Evolutionary conservation across 345 rosid genomes (phyloP).

Genomic region (Pelargonium nanum): DNA sequence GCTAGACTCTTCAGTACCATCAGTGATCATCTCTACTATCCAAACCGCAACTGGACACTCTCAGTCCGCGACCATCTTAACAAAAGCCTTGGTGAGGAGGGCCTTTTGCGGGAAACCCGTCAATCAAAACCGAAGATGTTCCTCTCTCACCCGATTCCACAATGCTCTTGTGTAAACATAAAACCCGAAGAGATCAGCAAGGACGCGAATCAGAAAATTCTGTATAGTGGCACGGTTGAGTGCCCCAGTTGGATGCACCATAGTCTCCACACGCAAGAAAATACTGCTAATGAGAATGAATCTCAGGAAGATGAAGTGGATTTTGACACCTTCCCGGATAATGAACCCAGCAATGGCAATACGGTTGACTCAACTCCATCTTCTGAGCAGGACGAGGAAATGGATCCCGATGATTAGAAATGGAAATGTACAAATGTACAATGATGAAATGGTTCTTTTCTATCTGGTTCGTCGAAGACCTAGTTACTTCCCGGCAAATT

Average conservation of each 20-base stretch:
- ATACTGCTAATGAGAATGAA: constrained; percentile 35
- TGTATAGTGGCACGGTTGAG: constrained; percentile 70
- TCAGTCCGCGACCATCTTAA: constrained; percentile 69
- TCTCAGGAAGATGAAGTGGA: constrained; percentile 49
- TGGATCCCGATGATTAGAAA: constrained; percentile 88
- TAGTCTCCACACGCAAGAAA: constrained; percentile 12
- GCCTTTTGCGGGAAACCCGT: constrained; percentile 58
- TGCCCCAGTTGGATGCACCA: constrained; percentile 87
- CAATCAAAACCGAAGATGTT: constrained; percentile 56
- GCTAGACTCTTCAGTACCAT: constrained; percentile 44
- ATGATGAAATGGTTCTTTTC: constrained; percentile 1
- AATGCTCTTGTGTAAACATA: constrained; percentile 77
- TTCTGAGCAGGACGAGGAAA: constrained; percentile 74
- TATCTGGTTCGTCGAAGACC: background rate
- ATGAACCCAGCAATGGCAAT: constrained; percentile 24
- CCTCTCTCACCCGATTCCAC: constrained; percentile 88
- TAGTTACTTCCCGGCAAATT: background rate
- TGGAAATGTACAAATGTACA: constrained; percentile 8
- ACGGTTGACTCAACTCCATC: constrained; percentile 35
- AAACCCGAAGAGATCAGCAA: constrained; percentile 13
- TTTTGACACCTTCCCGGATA: constrained; percentile 42
- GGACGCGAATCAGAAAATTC: constrained; percentile 7
- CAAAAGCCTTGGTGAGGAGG: constrained; percentile 66
- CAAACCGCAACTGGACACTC: constrained; percentile 67
- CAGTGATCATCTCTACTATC: constrained; percentile 66